Evolutionary conservation across 495 filamentous ascomycete genomes (phyloP).

Genomic region (Aspergillus sparsus): DNA sequence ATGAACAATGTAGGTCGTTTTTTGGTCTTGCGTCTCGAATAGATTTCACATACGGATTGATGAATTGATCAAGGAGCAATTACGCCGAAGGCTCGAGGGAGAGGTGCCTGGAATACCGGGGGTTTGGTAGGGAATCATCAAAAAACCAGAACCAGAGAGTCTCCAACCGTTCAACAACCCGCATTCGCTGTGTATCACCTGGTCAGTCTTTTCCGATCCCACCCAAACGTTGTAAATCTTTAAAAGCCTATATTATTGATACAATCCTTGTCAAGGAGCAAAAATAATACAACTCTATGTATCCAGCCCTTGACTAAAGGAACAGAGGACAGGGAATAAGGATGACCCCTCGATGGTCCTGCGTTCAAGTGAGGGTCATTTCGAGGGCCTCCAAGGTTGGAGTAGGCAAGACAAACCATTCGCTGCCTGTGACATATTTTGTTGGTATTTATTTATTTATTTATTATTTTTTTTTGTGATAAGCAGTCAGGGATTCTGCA

Average conservation of each 20-base stretch:
- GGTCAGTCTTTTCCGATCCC: conserved; percentile 6
- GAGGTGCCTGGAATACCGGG: conserved; percentile 9
- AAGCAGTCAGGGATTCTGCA: conserved; percentile 21
- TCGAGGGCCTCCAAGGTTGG: background rate
- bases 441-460: background rate
- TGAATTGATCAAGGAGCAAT: background rate
- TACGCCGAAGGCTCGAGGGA: background rate
- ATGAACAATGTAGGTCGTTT: no score
- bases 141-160: conserved; percentile 1
- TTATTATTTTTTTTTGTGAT: conserved; percentile 3
- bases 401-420: conserved; percentile 20
- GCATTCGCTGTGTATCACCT: conserved; percentile 18
- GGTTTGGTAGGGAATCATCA: conserved; percentile 10
- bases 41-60: background rate
- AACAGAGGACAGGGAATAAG: background rate
- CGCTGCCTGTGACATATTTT: conserved; percentile 11
- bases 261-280: background rate
- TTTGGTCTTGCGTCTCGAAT: background rate
- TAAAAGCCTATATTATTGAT: conserved; percentile 11
- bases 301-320: conserved; percentile 6
- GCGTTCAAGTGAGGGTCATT: background rate
- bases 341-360: background rate
- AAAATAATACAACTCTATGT: background rate
- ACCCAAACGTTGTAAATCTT: background rate
- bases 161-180: conserved; percentile 9